Evolutionary conservation across 2,329 filamentous ascomycete genomes (phyloP), one percentile per base, ranked within the genome.

Genomic region (Fusarium austroafricanum): DNA sequence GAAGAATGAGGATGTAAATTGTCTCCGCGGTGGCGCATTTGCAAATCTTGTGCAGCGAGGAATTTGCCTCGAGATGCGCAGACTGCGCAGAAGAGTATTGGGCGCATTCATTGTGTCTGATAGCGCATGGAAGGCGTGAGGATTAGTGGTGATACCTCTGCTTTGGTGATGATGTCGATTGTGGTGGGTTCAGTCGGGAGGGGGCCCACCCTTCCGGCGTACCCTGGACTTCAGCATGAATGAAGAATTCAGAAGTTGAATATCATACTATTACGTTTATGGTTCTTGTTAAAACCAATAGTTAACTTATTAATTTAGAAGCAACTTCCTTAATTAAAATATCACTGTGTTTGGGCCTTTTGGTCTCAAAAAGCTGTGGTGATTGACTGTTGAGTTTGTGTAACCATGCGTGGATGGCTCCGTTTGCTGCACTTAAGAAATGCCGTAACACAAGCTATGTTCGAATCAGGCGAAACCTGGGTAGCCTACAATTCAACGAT

Each of bases 51-150:
- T 49, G 11, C 66, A 66, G 21, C 57, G 63, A 9, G 62, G 57
- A 14, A 53, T 28, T 9, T 57, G 57, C 3, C 39, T 65, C 14
- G 67, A 50, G 10, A 67, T 55, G 55, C 74, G 70, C 9, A 79
- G 65, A 51, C 68, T 61, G 40, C 75, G 71, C 57, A 73, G 73
- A n/a, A 75, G 45, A 45, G 55, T 63, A 12, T 61, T 65, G 28
- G 76, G 39, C 54, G 70, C 67, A 49, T 76, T 77, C 76, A 78
- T 77, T 28, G 40, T 65, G 55, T 44, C 33, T 49, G 46, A 33
- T 35, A 44, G 52, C 58, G 58, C 53, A 70, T 68, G 58, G 58
- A 38, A 44, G 37, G 37, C 40, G 40, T 28, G 10, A 50, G 29
- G 29, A 31, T 45, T 11, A 49, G 21, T 44, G 29, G 28, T 58